Evolutionary conservation across 495 filamentous ascomycete genomes (phyloP), one percentile per base, ranked within the genome.

Genomic region (Astrothelium macrocarpum): DNA sequence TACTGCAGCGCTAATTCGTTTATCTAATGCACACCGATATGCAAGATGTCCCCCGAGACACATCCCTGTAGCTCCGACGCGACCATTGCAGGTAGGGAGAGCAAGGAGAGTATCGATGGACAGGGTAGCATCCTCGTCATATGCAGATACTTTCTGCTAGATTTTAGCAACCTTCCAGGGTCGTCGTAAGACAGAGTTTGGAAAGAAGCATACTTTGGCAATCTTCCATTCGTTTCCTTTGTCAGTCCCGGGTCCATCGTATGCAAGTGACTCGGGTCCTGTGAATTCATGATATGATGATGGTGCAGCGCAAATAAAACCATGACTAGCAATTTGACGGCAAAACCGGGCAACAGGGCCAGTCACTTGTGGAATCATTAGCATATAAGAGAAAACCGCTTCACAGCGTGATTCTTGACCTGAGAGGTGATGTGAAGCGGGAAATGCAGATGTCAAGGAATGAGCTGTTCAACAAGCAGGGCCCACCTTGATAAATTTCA

Each of bases 201-300:
- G 42, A 45, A 32, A 42, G 23, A 26, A 14, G 61, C 23, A 34
- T 74, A 84, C 85, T 80, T 96, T 96, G 62, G 74, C 78, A 64
- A 94, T 80, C 76, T 96, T 96, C 80, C 82, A 95, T 56, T 83
- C 79, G 71, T 97, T 97, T 16, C 93, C 93, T 59, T 81, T 78
- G 71, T 96, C 90, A 0, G 93, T 97, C 46, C 92, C 93, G 1
- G 87, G 87, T 0, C 81, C 90, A 71, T 96, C 89, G 75, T 97
- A 96, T 34, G 85, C 81, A 61, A 97, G 79, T 5, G 92, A 79
- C 70, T 91, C 90, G 0, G 92, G 89, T 2, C 88, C 89, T 28
- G 85, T 90, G 73, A 96, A 96, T 76, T 96, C 92, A 72, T 97
- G 93, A 72, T 95, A 97, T 63, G 85, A 90, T 46, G 88, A 91